Evolutionary conservation across 305 asterid species (phyloP).

Genomic region (Andrographis paniculata): DNA sequence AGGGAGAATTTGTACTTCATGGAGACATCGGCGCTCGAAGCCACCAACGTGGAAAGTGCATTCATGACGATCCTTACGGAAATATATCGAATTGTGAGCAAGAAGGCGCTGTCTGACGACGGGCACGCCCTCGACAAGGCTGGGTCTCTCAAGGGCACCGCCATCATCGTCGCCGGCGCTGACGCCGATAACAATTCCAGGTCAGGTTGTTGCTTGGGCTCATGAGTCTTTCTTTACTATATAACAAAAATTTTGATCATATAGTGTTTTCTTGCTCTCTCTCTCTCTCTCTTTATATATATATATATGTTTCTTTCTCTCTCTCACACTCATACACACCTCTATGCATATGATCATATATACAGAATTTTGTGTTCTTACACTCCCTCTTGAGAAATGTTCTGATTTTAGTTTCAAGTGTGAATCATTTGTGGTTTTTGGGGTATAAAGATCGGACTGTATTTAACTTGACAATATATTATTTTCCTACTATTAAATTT

Average conservation of each 20-base stretch:
- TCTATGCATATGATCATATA: too few relatives aligned
- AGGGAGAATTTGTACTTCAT: conserved; percentile 19
- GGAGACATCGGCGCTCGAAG: conserved; percentile 24
- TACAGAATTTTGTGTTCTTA: too few relatives aligned
- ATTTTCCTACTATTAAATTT: too few relatives aligned
- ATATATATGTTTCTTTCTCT: neutral
- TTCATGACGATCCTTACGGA: conserved; percentile 15
- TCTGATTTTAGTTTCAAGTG: too few relatives aligned
- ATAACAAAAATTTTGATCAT: too few relatives aligned
- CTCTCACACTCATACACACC: too few relatives aligned
- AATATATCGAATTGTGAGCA: conserved; percentile 15
- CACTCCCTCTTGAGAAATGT: too few relatives aligned
- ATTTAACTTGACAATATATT: too few relatives aligned
- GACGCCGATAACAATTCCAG: conserved; percentile 1
- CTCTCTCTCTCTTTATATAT: neutral
- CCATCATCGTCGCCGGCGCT: conserved; percentile 12
- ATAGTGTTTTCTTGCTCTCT: neutral
- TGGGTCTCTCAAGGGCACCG: conserved; percentile 11
- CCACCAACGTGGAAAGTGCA: conserved; percentile 19
- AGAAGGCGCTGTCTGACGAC: conserved; percentile 15
- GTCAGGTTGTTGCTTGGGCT: conserved; percentile 12
- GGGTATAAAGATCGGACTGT: too few relatives aligned
- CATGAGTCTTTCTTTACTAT: conserved; percentile 3
- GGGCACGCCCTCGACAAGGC: neutral
- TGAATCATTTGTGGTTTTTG: too few relatives aligned